These are phyloP conservation scores for Suillus brevipes DNA, from an alignment of 768 basidiomycete genomes.

Conservation along the genomic window DNA sequence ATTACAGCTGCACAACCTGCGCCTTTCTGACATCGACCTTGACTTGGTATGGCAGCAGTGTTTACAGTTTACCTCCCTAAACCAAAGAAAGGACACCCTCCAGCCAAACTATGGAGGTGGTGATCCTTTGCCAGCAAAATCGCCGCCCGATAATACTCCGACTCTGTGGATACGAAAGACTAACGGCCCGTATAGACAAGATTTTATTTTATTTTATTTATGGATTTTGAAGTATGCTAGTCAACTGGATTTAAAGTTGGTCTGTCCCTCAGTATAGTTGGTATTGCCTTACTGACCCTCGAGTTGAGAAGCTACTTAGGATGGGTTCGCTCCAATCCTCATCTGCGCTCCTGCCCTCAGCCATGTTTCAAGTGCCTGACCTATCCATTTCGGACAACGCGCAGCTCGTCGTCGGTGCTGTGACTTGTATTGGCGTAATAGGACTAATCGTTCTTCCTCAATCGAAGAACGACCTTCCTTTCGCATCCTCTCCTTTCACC, in stretches of 20 bases:
- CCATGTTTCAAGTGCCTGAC: background rate
- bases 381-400: background rate
- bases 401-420: background rate
- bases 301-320: background rate
- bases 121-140: background rate
- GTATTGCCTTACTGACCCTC: background rate
- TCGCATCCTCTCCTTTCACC: background rate
- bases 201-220: too few relatives aligned
- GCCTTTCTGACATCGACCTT: background rate
- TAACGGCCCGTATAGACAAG: background rate
- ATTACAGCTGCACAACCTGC: background rate
- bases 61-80: background rate
- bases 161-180: background rate
- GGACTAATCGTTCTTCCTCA: too few relatives aligned
- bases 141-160: background rate
- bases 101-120: background rate
- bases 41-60: background rate
- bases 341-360: too few relatives aligned
- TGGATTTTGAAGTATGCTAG: background rate
- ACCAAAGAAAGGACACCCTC: background rate
- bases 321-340: too few relatives aligned
- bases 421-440: background rate
- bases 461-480: too few relatives aligned
- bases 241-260: background rate
- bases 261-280: background rate